A percentile compares a stretch with the other conserved stretches of the same genome.
phyloP scores from a whole-genome alignment of 352 stramenopile species.

The Globisporangium mamillatum region DNA sequence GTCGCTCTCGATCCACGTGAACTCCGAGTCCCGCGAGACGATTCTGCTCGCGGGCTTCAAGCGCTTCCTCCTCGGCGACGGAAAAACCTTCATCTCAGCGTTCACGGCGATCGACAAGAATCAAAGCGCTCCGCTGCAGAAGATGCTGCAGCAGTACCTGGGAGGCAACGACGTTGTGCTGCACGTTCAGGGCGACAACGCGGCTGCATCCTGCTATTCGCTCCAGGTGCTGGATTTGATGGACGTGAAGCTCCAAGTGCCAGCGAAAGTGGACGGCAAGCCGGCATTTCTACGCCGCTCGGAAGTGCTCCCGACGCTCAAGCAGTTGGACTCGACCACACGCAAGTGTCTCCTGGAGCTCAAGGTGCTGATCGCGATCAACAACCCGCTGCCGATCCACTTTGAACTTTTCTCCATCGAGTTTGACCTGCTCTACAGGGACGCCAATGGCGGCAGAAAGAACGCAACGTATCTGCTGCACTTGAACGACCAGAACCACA shows the following conservation, averaged over 20 bases:
- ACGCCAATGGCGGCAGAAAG: constrained; percentile 16
- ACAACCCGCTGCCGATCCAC: constrained; percentile 79
- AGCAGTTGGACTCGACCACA: constrained; percentile 71
- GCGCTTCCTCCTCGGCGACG: constrained; percentile 60
- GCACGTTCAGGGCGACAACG: constrained; percentile 54
- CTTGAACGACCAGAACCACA: constrained; percentile 46
- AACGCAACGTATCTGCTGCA: constrained; percentile 40
- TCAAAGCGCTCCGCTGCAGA: constrained; percentile 58
- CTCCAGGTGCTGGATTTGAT: constrained; percentile 66
- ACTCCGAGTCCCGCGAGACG: constrained; percentile 30
- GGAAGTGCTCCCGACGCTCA: constrained; percentile 52
- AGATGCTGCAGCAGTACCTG: constrained; percentile 73
- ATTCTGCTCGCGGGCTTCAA: constrained; percentile 71
- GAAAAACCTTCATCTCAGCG: constrained; percentile 77
- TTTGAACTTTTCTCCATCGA: constrained; percentile 69
- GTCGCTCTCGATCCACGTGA: constrained; percentile 55
- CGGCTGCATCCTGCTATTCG: constrained; percentile 50
- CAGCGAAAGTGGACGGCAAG: constrained; percentile 70
- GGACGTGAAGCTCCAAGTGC: constrained; percentile 56
- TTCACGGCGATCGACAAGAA: constrained; percentile 68
- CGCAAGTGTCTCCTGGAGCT: constrained; percentile 69
- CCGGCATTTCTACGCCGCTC: constrained; percentile 67
- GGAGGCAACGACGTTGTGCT: constrained; percentile 55
- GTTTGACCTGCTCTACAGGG: constrained; percentile 70
- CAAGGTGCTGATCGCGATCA: constrained; percentile 63